Base-by-base conservation (phyloP, 768 basidiomycete genomes). In the Paxillus ammoniavirescens region DNA sequence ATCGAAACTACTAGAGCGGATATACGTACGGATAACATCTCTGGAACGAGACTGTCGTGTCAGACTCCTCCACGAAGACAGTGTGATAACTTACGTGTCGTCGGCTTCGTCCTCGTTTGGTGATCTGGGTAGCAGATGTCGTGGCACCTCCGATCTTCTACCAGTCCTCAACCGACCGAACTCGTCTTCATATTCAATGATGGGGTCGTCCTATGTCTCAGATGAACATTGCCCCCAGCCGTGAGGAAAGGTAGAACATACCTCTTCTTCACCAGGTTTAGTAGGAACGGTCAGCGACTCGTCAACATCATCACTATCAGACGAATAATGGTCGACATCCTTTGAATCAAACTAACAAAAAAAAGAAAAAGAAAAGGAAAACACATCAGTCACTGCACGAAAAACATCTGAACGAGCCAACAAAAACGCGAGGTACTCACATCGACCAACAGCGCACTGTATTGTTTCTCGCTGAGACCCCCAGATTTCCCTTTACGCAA, bases 141-240 rank as follows among this genome's bases (percentile, higher is more conserved):
- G 78, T 38, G 92, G 91, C 1, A 93, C 80, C 62, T 93, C 89
- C 12, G 91, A 93, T 9, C 80, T 79, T 47, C 76, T 78, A 15
- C 80, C 82, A 1, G 80, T 88, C 54, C 90, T 76, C 37, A 82
- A 60, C n/a, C 92, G 83, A 35, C 91, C 91, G 64, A 91, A 91
- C 63, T 93, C 92, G 58, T 94, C 92, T 64, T 87, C 83, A 54
- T 92, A 93, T 66, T 93, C 92, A 5, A 93, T 77, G 30, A 92
- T 72, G 10, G 90, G 89, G 60, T 93, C 91, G 52, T 84, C 77
- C 84, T 90, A 48, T 2, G 13, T 8, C 50, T 26, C 45, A 26
- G 43, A 49, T 56, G 2, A 67, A 37, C 5, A 30, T 5, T 4
- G 23, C 14, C 14, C 21, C 31, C 21, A 23, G 3, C 5, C 1